These are phyloP conservation scores for Phylloporus sp. DNA, from an alignment of 768 basidiomycete species.

Conservation along the genomic window DNA sequence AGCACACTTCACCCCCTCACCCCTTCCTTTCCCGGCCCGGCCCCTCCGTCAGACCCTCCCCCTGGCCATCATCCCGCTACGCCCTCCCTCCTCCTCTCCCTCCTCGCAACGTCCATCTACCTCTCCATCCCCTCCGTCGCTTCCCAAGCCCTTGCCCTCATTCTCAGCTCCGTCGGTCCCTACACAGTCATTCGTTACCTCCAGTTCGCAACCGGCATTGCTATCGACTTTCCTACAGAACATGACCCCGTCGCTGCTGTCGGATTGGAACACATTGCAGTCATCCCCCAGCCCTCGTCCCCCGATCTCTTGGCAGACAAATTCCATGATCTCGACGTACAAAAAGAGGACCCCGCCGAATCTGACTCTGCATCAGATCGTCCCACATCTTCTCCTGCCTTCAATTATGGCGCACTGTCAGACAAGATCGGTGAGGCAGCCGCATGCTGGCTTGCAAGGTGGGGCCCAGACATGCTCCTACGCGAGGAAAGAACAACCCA, in stretches of 20 bases:
- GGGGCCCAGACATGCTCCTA: conserved; percentile 75
- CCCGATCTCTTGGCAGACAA: conserved; percentile 28
- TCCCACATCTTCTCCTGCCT: conserved; percentile 34
- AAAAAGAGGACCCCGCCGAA: conserved; percentile 36
- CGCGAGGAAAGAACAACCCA: conserved; percentile 45
- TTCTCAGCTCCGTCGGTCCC: conserved; percentile 74
- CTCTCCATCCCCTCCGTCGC: conserved; percentile 76
- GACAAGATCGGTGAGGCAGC: conserved; percentile 91
- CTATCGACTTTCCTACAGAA: conserved; percentile 42
- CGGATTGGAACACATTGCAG: conserved; percentile 65
- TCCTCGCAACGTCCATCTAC: conserved; percentile 83
- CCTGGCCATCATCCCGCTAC: conserved; percentile 65
- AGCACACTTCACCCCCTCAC: conserved; percentile 67
- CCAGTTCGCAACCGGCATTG: conserved; percentile 72
- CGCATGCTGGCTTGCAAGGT: conserved; percentile 81
- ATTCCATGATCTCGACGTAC: conserved; percentile 28
- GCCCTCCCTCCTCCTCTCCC: conserved; percentile 76
- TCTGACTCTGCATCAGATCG: conserved; percentile 27
- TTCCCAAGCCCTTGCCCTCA: conserved; percentile 64
- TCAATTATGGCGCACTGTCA: conserved; percentile 82
- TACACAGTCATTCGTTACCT: conserved; percentile 73
- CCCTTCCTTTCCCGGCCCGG: conserved; percentile 46
- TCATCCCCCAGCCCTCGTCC: conserved; percentile 37
- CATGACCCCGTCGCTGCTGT: conserved; percentile 57
- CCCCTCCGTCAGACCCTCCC: conserved; percentile 32